These are phyloP conservation scores for Candida maris DNA, from an alignment of 805 yeast genomes.

Conservation along the genomic window DNA sequence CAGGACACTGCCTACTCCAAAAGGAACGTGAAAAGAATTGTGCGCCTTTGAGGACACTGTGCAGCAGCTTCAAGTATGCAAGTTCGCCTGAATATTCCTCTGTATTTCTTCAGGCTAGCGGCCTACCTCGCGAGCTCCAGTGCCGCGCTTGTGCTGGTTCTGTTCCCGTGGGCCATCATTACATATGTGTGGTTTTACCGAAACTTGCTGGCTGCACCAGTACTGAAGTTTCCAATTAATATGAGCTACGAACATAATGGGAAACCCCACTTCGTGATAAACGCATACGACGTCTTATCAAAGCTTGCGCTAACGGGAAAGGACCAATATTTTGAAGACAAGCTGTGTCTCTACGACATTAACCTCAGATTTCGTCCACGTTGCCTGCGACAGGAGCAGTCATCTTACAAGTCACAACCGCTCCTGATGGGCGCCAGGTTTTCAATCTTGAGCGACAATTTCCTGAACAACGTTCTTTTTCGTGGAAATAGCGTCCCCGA, in stretches of 20 bases:
- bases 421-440: slow-evolving; percentile 18
- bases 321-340: slow-evolving; percentile 9
- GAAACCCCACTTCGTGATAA: slow-evolving; percentile 20
- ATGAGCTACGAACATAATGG: slow-evolving; percentile 22
- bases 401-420: background rate
- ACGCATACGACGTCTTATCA: slow-evolving; percentile 16
- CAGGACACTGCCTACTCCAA: no score
- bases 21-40: no score
- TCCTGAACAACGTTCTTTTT: slow-evolving; percentile 18
- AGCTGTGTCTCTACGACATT: slow-evolving; percentile 18
- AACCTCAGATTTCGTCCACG: slow-evolving; percentile 15
- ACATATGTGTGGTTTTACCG: slow-evolving; percentile 31
- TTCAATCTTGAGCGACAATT: slow-evolving; percentile 21
- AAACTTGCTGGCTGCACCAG: slow-evolving; percentile 26
- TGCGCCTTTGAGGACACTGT: no score
- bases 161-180: slow-evolving; percentile 32
- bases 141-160: slow-evolving; percentile 21
- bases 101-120: slow-evolving; percentile 20
- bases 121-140: slow-evolving; percentile 13
- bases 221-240: slow-evolving; percentile 11
- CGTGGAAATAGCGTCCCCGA: no score
- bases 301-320: slow-evolving; percentile 8
- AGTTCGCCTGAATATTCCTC: slow-evolving; percentile 22
- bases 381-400: slow-evolving; percentile 6
- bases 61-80: no score